Percentiles rank a stretch among this genome's conserved stretches.
Evolutionary conservation across 1,284 basidiomycete species (phyloP).

Genomic region (Trichosporon sp.): DNA sequence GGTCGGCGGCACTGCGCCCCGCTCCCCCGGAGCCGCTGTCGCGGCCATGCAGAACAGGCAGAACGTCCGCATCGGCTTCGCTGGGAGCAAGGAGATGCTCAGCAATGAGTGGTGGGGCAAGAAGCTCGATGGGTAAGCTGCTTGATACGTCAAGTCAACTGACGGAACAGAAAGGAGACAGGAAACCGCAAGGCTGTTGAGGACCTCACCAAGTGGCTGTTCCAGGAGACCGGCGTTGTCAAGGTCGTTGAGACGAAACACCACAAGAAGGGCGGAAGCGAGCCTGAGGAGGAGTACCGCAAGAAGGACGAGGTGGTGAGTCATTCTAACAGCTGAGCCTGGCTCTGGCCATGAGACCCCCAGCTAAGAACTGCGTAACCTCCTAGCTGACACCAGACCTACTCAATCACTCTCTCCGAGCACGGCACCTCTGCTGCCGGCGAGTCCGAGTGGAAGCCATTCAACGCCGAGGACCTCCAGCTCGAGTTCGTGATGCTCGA

Average conservation of each 20-base stretch:
- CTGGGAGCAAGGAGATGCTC: conserved; percentile 79
- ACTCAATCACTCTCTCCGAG: conserved; percentile 63
- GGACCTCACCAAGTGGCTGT: conserved; percentile 84
- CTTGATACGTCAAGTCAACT: no score
- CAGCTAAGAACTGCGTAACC: no score
- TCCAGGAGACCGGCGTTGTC: conserved; percentile 82
- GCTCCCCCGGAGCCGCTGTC: conserved; percentile 64
- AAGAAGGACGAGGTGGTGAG: conserved; percentile 82
- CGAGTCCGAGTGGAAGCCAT: conserved; percentile 66
- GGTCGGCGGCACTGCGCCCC: conserved; percentile 65
- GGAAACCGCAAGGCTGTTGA: conserved; percentile 74
- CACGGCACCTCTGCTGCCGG: conserved; percentile 44
- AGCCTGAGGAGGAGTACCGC: conserved; percentile 68
- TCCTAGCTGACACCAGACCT: conserved; percentile 62
- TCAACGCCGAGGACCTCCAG: conserved; percentile 74
- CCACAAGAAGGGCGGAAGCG: conserved; percentile 66
- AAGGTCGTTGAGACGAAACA: conserved; percentile 77
- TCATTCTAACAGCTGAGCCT: conserved; percentile 23
- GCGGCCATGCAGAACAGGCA: conserved; percentile 84
- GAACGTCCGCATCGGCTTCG: conserved; percentile 77
- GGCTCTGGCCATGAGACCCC: no score
- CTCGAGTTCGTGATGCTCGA: conserved; percentile 98
- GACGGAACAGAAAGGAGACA: conserved; percentile 57
- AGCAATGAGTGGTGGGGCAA: conserved; percentile 58
- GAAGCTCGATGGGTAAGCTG: conserved; percentile 35